Percentiles rank a stretch among this genome's conserved stretches.
Evolutionary conservation across 2,329 filamentous ascomycete species (phyloP).

Genomic region (Rugonectria rugulosa): DNA sequence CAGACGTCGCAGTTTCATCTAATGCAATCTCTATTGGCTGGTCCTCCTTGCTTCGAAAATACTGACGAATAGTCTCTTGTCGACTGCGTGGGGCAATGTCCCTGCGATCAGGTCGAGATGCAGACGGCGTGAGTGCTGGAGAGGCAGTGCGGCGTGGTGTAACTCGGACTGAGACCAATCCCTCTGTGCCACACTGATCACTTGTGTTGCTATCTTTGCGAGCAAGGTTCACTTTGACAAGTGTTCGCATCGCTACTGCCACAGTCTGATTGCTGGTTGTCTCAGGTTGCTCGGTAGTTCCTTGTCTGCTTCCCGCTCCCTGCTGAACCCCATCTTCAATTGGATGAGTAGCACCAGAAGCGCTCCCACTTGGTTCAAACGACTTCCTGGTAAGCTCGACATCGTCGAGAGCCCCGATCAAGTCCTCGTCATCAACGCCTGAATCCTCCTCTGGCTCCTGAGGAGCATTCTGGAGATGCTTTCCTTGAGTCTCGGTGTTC

Average conservation of each 20-base stretch:
- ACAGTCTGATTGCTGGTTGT: slow-evolving; percentile 1
- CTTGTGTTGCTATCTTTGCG: slow-evolving; percentile 43
- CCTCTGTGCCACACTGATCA: slow-evolving; percentile 34
- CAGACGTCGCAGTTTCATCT: slow-evolving; percentile 44
- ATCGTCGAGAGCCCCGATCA: slow-evolving; percentile 22
- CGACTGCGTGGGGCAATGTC: slow-evolving; percentile 14
- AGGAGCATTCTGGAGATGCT: not conserved
- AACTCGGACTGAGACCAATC: slow-evolving; percentile 38
- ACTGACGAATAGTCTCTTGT: slow-evolving; percentile 41
- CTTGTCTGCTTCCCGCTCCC: not conserved
- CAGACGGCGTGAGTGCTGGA: slow-evolving; percentile 5
- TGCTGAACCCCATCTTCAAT: not conserved
- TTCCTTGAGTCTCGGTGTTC: not conserved
- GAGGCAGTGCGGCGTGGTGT: slow-evolving; percentile 21
- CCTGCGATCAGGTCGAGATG: slow-evolving; percentile 5
- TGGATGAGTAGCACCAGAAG: not conserved
- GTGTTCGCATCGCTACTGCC: slow-evolving; percentile 39
- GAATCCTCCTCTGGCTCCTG: not conserved
- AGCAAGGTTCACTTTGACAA: slow-evolving; percentile 43
- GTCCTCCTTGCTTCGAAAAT: slow-evolving; percentile 38
- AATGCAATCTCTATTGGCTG: slow-evolving; percentile 44
- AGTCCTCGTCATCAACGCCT: slow-evolving; percentile 11
- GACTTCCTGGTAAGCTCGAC: slow-evolving; percentile 15
- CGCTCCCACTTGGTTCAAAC: slow-evolving; percentile 1
- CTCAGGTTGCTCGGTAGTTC: not conserved